Conservation (phyloP, 306 rosid genomes). For the Biancaea sappan region DNA sequence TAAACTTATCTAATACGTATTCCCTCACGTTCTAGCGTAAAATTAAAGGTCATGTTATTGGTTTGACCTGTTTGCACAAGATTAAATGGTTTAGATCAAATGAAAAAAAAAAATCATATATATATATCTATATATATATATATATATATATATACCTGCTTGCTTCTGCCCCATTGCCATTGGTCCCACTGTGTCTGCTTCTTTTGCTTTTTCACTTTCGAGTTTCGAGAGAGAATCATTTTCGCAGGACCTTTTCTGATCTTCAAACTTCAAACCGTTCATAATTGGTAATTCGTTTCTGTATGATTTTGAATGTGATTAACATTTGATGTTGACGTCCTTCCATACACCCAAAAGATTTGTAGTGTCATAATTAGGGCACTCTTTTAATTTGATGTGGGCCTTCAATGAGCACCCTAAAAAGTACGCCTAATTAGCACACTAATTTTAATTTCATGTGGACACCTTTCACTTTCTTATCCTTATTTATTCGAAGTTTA, state of each 20-base stretch:
- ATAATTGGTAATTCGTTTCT: neutral
- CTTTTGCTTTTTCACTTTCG: neutral
- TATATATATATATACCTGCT: too few relatives aligned
- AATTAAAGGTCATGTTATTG: too few relatives aligned
- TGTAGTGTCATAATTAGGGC: slow-evolving; percentile 2
- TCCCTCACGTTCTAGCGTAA: too few relatives aligned
- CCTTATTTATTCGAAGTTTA: neutral
- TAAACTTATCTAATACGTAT: too few relatives aligned
- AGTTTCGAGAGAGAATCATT: slow-evolving; percentile 19
- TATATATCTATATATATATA: too few relatives aligned
- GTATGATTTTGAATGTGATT: neutral
- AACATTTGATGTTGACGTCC: neutral
- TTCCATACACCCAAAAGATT: slow-evolving; percentile 9
- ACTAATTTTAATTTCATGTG: too few relatives aligned
- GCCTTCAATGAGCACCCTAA: neutral
- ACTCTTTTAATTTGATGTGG: slow-evolving; percentile 10
- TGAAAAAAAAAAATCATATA: too few relatives aligned
- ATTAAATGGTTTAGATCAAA: too few relatives aligned
- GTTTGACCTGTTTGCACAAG: too few relatives aligned
- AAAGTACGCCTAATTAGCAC: too few relatives aligned
- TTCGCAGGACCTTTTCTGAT: slow-evolving; percentile 9
- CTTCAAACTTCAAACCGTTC: slow-evolving; percentile 16
- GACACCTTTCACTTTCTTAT: neutral
- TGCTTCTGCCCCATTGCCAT: neutral
- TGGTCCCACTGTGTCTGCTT: neutral